Base-by-base conservation (phyloP, 257 asterid species). In the Forsythia suspensa region DNA sequence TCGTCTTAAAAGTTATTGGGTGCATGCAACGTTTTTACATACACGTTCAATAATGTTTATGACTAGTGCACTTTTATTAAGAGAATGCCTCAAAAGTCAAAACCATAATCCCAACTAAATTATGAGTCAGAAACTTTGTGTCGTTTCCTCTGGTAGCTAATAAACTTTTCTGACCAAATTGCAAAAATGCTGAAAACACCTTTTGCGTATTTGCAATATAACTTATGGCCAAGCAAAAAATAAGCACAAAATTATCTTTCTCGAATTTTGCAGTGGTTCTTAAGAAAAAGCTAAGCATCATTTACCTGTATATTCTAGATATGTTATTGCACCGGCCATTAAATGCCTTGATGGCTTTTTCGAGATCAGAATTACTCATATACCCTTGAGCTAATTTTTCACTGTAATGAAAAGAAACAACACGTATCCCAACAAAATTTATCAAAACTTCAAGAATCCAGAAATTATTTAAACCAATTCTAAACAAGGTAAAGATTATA, bases 241-340 rank as follows among this genome's bases (percentile, higher is more conserved):
- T 46, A 76, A 73, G 69, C 46, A 74, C 65, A 8, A 37, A 29
- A 20, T 24, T 51, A 40, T 34, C 70, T 74, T 74, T 46, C 24
- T 9, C n/a, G n/a, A 38, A 9, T 37, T 57, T 41, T 63, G 34
- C 6, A 51, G 20, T 46, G 63, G 72, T 43, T 24, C 5, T 10
- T 46, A 39, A 71, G 57, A 70, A 6, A n/a, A 38, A 67, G 37
- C 73, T 20, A 36, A 46, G 67, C 40, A 59, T 72, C 51, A 67
- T 68, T 61, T 88, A 93, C 99, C 99, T 95, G 94, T 95, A 95
- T 15, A 95, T 74, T 84, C 94, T 89, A 71, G 99, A 92, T 81
- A 95, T 90, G 80, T 86, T 90, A 76, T 85, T 79, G 80, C 99
- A 95, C 78, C 96, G 87, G 57, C 63, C 41, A 48, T 89, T 88